Base-by-base conservation (phyloP, 2,329 filamentous ascomycete species). In the Nemania abortiva region DNA sequence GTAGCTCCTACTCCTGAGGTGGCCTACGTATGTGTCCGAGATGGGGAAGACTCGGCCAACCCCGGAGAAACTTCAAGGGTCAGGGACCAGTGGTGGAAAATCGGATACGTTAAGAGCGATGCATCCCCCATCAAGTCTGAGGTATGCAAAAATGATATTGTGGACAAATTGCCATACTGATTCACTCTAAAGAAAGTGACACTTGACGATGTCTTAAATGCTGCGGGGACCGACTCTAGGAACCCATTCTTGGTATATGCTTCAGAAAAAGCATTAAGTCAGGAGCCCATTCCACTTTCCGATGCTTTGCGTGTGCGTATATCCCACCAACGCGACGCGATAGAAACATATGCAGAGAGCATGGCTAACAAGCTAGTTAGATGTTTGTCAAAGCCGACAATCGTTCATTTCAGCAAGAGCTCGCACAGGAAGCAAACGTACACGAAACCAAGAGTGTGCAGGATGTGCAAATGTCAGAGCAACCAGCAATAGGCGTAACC, bases 51-150 rank as follows among this genome's bases (percentile, higher is more conserved):
- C 59, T 74, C 84, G 37, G 82, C 84, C 58, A 82, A 85, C 18
- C 56, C 84, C n/a, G 81, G 78, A 0, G 81, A 79, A 37, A 67
- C 70, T 3, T 60, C 78, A 2, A 70, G 73, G 24, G 67, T 75
- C 3, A 70, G 70, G 18, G 86, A 88, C 61, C 86, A 88, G 73
- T 89, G 87, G 87, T 89, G 87, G 87, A 83, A 83, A 70, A 78
- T 89, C 54, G 79, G 82, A 42, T 86, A 84, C 69, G 75, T 77
- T 24, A 74, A 79, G 13, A 74, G 78, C 18, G 81, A 81, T 11
- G 73, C 79, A 6, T 78, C 81, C 56, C 83, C 85, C n/a, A 79
- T 85, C 31, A 83, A 80, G 70, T 79, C 84, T 18, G 84, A 88
- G 82, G 87, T 88, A 81, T 80, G 54, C 10, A 29, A n/a, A 57